Evolutionary conservation across 495 filamentous ascomycete genomes (phyloP).

Genomic region (Aspergillus haitiensis): DNA sequence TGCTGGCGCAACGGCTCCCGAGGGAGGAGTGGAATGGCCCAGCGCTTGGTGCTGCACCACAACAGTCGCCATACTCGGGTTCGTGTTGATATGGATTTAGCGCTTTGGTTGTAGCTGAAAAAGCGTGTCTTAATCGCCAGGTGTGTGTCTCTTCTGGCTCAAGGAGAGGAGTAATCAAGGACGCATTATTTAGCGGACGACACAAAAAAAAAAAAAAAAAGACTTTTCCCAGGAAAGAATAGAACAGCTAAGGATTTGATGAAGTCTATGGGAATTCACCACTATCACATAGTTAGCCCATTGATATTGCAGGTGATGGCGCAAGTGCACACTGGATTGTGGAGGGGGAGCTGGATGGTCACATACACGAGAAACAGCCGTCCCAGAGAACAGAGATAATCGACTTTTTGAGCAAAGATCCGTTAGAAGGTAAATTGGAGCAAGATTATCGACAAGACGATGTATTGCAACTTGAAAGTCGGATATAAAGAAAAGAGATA

Average conservation of each 20-base stretch:
- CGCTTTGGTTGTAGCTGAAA: conserved; percentile 4
- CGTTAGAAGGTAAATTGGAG: no score
- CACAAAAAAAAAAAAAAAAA: no score
- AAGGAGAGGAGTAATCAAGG: background rate
- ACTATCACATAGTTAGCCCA: background rate
- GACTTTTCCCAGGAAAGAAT: background rate
- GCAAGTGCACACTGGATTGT: background rate
- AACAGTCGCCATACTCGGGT: conserved; percentile 49
- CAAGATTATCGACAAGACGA: no score
- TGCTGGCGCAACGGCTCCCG: conserved; percentile 38
- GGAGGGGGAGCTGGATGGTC: background rate
- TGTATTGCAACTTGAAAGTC: background rate
- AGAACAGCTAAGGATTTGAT: background rate
- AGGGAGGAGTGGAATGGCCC: conserved; percentile 49
- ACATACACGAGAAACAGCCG: background rate
- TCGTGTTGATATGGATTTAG: background rate
- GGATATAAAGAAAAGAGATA: conserved; percentile 8
- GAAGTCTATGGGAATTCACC: background rate
- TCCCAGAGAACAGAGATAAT: conserved; percentile 8
- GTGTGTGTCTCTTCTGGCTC: background rate
- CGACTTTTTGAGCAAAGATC: conserved; percentile 1
- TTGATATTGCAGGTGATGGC: background rate
- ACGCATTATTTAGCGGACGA: background rate
- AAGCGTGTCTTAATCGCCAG: background rate
- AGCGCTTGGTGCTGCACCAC: conserved; percentile 51